These are phyloP conservation scores for Tothia fuscella DNA, from an alignment of 2,329 filamentous ascomycete genomes.

Conservation along the genomic window DNA sequence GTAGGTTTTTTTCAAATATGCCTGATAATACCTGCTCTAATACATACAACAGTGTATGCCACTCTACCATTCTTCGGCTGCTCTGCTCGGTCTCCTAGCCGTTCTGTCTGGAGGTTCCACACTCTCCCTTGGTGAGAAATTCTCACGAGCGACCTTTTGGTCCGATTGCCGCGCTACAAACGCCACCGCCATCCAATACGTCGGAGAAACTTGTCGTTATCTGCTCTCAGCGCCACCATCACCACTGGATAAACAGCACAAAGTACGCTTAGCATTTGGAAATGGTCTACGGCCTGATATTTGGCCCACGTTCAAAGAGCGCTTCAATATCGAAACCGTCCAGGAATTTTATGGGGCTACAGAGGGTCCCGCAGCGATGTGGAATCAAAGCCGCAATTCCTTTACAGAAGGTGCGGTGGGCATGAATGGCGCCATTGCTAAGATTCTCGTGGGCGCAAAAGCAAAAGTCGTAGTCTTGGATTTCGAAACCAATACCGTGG, in stretches of 20 bases:
- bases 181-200: constrained; percentile 73
- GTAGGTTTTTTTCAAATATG: constrained; percentile 30
- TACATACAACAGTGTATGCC: constrained; percentile 58
- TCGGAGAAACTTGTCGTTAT: constrained; percentile 79
- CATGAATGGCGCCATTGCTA: constrained; percentile 52
- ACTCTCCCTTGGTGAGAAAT: constrained; percentile 61
- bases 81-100: constrained; percentile 54
- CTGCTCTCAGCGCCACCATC: constrained; percentile 54
- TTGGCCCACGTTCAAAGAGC: constrained; percentile 71
- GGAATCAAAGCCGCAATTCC: constrained; percentile 63
- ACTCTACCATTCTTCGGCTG: constrained; percentile 73
- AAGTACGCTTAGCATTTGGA: constrained; percentile 63
- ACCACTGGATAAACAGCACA: constrained; percentile 60
- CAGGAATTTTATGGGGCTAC: constrained; percentile 28
- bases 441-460: constrained; percentile 38
- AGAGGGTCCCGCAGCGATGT: constrained; percentile 50
- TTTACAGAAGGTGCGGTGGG: constrained; percentile 69
- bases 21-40: constrained; percentile 1
- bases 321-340: constrained; percentile 38
- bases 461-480: constrained; percentile 58
- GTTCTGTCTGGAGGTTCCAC: constrained; percentile 51
- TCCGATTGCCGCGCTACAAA: constrained; percentile 56
- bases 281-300: constrained; percentile 79
- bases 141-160: constrained; percentile 70
- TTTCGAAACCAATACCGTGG: constrained; percentile 54